Evolutionary conservation across 1,284 basidiomycete species (phyloP), one percentile per base, ranked within the genome.

Genomic region (Melampsora americana): DNA sequence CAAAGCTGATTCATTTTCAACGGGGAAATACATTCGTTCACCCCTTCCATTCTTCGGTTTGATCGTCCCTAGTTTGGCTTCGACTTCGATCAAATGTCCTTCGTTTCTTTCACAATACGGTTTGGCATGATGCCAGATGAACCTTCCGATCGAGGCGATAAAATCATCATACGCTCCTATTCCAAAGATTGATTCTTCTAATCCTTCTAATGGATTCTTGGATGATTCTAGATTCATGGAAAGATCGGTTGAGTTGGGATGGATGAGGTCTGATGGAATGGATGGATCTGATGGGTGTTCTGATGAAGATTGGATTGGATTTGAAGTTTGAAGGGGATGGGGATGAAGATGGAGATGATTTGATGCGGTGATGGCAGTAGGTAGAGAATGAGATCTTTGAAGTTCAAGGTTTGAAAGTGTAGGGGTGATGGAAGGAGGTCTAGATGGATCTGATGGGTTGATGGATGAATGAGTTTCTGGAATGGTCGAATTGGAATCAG

Each of bases 101-200:
- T 66, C 46, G 26, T 80, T 77, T 16, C 61, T 14, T n/a, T 46
- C 28, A 48, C 65, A 68, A 18, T 68, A 68, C 20, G 35, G 26
- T 42, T 46, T 18, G 7, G 67, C 66, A 46, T 81, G 79, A 2
- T 80, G 78, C 83, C 85, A 83, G 56, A 98, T 86, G 84, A 93
- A 99, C 83, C 97, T 92, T 30, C 92, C 94, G 64, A 99, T 87
- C 80, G 92, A 90, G 80, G 88, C 88, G 78, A 94, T 93, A 82
- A 98, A 95, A 82, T 97, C 95, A 84, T 98, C 95, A 53, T 94
- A 85, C 2, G 95, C 94, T 80, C 95, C 92, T 66, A 95, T 89
- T 75, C 92, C 92, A 61, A 98, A 90, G 79, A 97, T 92, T 26
- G 91, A 93, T 26, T 93, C 87, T 28, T 92, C 92, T 39, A 95